Conservation (phyloP, 2,329 filamentous ascomycete species). For the Metarhizium humberi region DNA sequence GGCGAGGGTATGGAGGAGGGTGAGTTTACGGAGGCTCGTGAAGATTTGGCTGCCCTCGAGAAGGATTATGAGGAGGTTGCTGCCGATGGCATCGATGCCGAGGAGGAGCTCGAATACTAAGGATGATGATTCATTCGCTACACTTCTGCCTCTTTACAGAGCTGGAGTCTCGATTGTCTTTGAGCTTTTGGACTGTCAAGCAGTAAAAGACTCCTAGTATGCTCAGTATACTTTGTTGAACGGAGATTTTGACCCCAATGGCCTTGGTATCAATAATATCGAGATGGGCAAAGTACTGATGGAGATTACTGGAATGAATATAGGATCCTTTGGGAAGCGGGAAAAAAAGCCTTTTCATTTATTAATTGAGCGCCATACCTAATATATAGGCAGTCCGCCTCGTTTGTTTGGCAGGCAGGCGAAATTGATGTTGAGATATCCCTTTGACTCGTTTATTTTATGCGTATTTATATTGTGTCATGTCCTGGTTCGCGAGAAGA, state of each 20-base stretch:
- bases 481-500: not conserved
- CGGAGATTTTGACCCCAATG: not conserved
- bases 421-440: constrained; percentile 22
- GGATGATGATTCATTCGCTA: not conserved
- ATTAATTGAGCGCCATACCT: not conserved
- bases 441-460: constrained; percentile 5
- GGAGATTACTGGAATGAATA: not conserved
- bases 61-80: constrained; percentile 84
- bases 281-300: not conserved
- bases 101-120: constrained; percentile 72
- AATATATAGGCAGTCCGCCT: not conserved
- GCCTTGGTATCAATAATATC: not conserved
- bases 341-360: not conserved
- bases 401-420: constrained; percentile 16
- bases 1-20: constrained; percentile 90
- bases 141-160: not conserved
- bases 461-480: not conserved
- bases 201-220: not conserved
- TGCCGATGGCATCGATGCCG: constrained; percentile 57
- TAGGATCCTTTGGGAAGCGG: not conserved
- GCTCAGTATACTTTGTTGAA: not conserved
- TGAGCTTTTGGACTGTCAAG: not conserved
- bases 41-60: constrained; percentile 77
- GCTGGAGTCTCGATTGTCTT: not conserved
- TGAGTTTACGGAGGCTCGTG: constrained; percentile 79